phyloP scores from a whole-genome alignment of 257 asterid genomes.

The Solanum rostratum region DNA sequence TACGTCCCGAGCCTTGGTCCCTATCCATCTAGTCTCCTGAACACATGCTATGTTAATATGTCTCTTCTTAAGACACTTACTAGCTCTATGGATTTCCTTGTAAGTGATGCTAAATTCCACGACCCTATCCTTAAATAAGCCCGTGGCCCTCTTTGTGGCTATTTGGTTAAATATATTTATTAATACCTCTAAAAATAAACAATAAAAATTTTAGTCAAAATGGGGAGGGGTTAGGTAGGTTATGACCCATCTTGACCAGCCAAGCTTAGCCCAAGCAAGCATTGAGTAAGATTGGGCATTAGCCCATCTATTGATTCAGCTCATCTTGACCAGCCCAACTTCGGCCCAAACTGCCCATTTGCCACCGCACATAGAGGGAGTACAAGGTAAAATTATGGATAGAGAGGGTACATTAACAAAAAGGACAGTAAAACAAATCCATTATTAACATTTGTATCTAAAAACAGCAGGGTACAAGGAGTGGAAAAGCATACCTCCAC shows the following conservation, averaged over 20 bases:
- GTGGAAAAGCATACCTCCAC: slow-evolving; percentile 52
- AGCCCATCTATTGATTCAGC: neutral
- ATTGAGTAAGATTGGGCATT: neutral
- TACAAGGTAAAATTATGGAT: neutral
- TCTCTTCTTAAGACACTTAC: no score
- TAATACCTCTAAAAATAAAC: neutral
- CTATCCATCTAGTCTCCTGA: no score
- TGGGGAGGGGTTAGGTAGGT: neutral
- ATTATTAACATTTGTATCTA: slow-evolving; percentile 37
- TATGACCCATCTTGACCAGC: neutral
- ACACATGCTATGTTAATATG: no score
- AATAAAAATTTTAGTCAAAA: neutral
- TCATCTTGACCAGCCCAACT: neutral
- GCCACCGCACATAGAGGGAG: neutral
- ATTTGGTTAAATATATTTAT: neutral
- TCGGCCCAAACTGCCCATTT: neutral
- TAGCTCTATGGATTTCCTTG: no score
- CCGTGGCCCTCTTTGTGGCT: no score
- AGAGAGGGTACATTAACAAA: neutral
- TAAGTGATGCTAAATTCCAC: no score
- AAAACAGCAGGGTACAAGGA: neutral
- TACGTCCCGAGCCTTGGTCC: no score
- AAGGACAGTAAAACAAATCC: neutral
- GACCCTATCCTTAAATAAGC: no score
- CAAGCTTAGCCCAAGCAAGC: neutral